These are phyloP conservation scores for Colletotrichum sp. DNA, from an alignment of 2,329 filamentous ascomycete genomes.

Conservation along the genomic window DNA sequence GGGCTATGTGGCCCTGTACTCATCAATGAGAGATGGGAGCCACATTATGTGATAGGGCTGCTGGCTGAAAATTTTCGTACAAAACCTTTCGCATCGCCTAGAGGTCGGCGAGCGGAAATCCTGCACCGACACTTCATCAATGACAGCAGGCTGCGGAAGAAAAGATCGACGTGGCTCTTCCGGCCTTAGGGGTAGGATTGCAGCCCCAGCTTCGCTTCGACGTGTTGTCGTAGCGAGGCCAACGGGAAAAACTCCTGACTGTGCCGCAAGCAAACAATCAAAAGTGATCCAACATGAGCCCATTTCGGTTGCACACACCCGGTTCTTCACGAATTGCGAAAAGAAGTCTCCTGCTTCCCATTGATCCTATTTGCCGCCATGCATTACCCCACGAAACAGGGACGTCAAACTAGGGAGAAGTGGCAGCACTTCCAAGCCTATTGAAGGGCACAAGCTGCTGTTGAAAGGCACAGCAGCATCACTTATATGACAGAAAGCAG, in stretches of 20 bases:
- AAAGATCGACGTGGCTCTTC: not conserved
- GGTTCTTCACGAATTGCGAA: not conserved
- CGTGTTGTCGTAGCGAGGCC: not conserved
- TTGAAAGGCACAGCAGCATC: no score
- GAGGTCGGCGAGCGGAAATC: not conserved
- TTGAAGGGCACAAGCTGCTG: not conserved
- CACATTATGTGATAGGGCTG: not conserved
- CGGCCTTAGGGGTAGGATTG: not conserved
- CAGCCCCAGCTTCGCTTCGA: not conserved
- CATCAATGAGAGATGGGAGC: not conserved
- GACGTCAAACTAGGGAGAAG: not conserved
- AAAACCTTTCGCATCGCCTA: not conserved
- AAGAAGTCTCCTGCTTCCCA: not conserved
- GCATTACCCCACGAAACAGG: not conserved
- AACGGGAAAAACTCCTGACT: not conserved
- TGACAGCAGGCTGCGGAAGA: not conserved
- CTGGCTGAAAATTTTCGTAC: not conserved
- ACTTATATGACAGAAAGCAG: no score
- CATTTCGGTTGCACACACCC: not conserved
- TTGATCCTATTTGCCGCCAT: not conserved
- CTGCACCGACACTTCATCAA: not conserved
- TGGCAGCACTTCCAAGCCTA: not conserved
- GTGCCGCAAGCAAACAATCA: not conserved
- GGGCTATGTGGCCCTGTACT: not conserved
- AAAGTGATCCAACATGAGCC: not conserved